These are phyloP conservation scores for Ophiosphaerella herpotricha DNA, from an alignment of 2,329 filamentous ascomycete genomes.

Conservation along the genomic window DNA sequence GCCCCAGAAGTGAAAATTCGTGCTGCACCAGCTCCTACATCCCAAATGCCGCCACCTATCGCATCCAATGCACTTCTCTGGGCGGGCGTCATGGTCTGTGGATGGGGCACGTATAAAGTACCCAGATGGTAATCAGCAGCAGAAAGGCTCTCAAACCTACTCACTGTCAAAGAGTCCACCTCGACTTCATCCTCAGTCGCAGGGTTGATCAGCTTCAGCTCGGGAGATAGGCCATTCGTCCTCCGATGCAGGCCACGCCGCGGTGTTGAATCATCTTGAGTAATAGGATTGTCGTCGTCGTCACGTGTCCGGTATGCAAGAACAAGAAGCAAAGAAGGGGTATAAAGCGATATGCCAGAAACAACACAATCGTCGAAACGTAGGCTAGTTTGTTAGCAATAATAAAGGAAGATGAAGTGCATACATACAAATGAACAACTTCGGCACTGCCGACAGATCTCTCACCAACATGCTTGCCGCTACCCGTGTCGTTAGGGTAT, in stretches of 20 bases:
- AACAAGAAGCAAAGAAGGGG: constrained; percentile 84
- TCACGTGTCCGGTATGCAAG: constrained; percentile 86
- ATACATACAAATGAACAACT: constrained; percentile 83
- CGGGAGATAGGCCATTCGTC: constrained; percentile 81
- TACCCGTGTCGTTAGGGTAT: constrained; percentile 71
- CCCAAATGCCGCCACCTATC: constrained; percentile 80
- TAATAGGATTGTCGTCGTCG: constrained; percentile 64
- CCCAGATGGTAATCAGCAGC: constrained; percentile 91
- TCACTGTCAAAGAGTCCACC: constrained; percentile 83
- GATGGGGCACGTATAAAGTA: constrained; percentile 76
- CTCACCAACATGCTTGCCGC: constrained; percentile 70
- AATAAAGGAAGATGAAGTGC: constrained; percentile 15
- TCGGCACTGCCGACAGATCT: constrained; percentile 79
- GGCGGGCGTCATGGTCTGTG: constrained; percentile 62
- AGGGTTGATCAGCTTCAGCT: constrained; percentile 89
- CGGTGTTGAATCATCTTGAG: constrained; percentile 62
- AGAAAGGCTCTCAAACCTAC: constrained; percentile 82
- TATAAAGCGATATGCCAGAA: constrained; percentile 96
- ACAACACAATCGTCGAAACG: constrained; percentile 93
- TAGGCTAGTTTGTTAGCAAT: constrained; percentile 61
- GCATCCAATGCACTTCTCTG: constrained; percentile 77
- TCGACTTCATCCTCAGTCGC: constrained; percentile 81
- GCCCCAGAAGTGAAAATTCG: constrained; percentile 85
- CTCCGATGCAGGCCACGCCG: constrained; percentile 70
- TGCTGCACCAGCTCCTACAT: constrained; percentile 85